Evolutionary conservation across 1,284 basidiomycete species (phyloP), one percentile per base, ranked within the genome.

Genomic region (Kwoniella shivajii): DNA sequence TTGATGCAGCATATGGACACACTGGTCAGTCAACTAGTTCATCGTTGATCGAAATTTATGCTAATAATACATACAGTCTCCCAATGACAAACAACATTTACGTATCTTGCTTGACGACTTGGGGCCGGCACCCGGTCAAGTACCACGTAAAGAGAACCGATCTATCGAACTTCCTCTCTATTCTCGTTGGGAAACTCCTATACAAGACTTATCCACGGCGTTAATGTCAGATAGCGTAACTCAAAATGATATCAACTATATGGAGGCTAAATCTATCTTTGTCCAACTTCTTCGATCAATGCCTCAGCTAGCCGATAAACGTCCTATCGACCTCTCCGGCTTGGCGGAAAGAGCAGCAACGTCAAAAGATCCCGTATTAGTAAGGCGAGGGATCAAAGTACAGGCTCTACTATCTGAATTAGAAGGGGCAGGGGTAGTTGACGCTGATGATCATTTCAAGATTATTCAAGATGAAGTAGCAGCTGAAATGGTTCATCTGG

Each of bases 241-340:
- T 22, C 92, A 93, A 56, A 92, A 90, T 73, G 96, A 99, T 79
- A 95, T 99, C 84, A 84, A 98, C 22, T 99, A 98, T 81, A 98
- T 99, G 92, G 96, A 99, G 77, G 90, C 96, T 61, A 99, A 99
- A 81, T 97, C 95, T 20, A 97, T 98, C 73, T 95, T 99, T 73
- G 96, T 99, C 36, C 92, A 97, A 75, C 85, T 99, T 44, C 86
- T 99, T 53, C 92, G 96, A 64, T 97, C 94, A 26, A 86, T 99
- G 61, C 95, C 95, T 0, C 84, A 88, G 52, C 82, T 87, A 1
- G 84, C 86, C 6, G 90, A 93, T 53, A 88, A 89, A 74, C 85
- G 87, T 37, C 95, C 95, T 0, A 89, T 97, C 72, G 88, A 95
- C 72, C 84, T 99, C 22, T 81, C 87, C n/a, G 85, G 83, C 14